Base-by-base conservation (phyloP, 345 rosid species). In the Durio zibethinus region DNA sequence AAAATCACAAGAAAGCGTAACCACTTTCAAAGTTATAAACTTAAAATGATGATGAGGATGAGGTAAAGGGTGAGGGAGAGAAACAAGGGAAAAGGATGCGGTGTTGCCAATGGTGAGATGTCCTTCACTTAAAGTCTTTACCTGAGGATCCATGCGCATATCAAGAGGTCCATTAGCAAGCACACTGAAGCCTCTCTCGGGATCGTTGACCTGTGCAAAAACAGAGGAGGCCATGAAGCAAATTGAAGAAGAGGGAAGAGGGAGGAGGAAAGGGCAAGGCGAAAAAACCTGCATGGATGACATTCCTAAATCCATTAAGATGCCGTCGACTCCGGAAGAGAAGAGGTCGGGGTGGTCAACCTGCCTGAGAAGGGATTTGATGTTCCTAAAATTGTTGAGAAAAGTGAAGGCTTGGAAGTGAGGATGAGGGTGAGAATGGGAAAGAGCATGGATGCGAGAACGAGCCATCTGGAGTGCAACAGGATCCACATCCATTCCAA, bases 101-200 rank as follows among this genome's bases (percentile, higher is more conserved):
- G 36, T 25, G 8, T 21, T 43, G 36, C 4, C 65, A 50, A 5
- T 33, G n/a, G 8, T 9, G 50, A 67, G 20, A 21, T 6, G n/a
- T 50, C 23, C 21, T 7, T 21, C 10, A 10, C 43, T 40, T 43
- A 3, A 43, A 10, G n/a, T 40, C 36, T 27, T 27, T 73, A 93
- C 98, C 91, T 87, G 92, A 77, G 98, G 94, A 86, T 95, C 98
- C 96, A 95, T 95, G 2, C 97, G 87, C 99, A 95, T 95, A 69
- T 95, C 99, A 80, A 95, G 99, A 78, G 99, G 99, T 52, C 99
- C 98, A 50, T 90, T 77, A 47, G 83, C 86, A 77, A 91, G 93
- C 42, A 90, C 88, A 43, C 98, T 89, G 85, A 95, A 95, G 63
- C 99, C 99, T 84, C 99, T 85, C 50, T 85, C 88, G 0, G 99